Conservation (phyloP, 2,329 filamentous ascomycete species). For the Chaetomium strumarium region DNA sequence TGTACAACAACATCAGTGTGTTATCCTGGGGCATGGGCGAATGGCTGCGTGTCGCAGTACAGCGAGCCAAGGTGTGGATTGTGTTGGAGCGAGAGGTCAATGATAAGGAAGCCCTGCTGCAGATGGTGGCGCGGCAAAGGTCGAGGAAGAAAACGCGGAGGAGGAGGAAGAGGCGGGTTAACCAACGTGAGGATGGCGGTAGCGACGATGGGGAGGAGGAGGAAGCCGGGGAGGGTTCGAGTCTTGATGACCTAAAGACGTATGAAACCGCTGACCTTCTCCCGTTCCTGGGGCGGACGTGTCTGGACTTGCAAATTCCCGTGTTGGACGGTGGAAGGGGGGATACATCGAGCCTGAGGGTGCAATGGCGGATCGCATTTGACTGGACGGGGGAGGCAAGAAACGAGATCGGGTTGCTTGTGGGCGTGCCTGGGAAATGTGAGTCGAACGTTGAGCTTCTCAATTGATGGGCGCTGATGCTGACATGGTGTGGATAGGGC, state of each 20-base stretch:
- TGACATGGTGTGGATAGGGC: conserved; percentile 42
- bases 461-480: neutral
- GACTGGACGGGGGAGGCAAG: conserved; percentile 69
- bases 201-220: conserved; percentile 12
- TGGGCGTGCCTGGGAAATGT: conserved; percentile 59
- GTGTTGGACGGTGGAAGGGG: conserved; percentile 29
- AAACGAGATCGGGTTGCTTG: conserved; percentile 49
- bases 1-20: conserved; percentile 52
- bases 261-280: conserved; percentile 42
- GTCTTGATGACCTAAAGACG: conserved; percentile 18
- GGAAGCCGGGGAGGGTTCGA: conserved; percentile 19
- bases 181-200: conserved; percentile 16
- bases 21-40: conserved; percentile 63
- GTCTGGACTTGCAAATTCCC: conserved; percentile 44
- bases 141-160: conserved; percentile 16
- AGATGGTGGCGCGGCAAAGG: conserved; percentile 30
- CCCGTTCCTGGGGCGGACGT: conserved; percentile 48
- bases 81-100: conserved; percentile 45
- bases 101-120: conserved; percentile 29
- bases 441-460: conserved; percentile 33
- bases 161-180: conserved; percentile 21
- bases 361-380: conserved; percentile 60
- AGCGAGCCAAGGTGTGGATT: conserved; percentile 59
- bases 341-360: conserved; percentile 31
- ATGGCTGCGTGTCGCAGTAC: conserved; percentile 57